These are phyloP conservation scores for Urtica urens DNA, from an alignment of 306 rosid genomes.

Conservation along the genomic window DNA sequence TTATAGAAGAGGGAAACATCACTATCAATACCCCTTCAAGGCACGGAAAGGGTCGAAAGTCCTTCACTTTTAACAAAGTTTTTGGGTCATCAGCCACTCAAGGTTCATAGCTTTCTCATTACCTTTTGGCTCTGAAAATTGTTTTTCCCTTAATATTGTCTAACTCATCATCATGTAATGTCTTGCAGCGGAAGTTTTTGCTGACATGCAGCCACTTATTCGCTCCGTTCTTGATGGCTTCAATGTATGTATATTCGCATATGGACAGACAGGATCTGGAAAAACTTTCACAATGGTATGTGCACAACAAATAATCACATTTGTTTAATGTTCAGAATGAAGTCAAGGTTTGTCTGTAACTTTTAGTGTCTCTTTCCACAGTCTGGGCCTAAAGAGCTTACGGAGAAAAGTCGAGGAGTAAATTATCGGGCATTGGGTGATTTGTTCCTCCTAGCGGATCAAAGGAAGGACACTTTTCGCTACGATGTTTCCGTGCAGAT, in stretches of 20 bases:
- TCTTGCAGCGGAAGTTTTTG: constrained; percentile 67
- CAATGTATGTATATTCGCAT: constrained; percentile 87
- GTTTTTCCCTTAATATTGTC: constrained; percentile 1
- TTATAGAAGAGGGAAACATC: constrained; percentile 74
- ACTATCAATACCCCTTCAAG: constrained; percentile 59
- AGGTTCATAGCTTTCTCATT: constrained; percentile 37
- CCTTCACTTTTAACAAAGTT: constrained; percentile 79
- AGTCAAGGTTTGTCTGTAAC: constrained; percentile 8
- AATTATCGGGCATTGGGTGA: constrained; percentile 90
- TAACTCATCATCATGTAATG: not conserved
- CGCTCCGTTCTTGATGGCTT: constrained; percentile 87
- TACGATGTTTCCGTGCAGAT: constrained; percentile 85
- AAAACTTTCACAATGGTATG: constrained; percentile 82
- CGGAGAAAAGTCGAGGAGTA: constrained; percentile 86
- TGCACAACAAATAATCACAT: not conserved
- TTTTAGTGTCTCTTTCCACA: constrained; percentile 15
- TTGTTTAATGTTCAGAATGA: not conserved
- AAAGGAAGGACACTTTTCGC: constrained; percentile 63
- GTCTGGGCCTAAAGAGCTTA: constrained; percentile 86
- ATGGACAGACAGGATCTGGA: constrained; percentile 92
- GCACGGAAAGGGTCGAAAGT: constrained; percentile 62
- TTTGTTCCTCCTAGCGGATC: constrained; percentile 67
- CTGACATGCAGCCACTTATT: constrained; percentile 82
- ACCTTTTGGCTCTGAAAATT: constrained; percentile 7
- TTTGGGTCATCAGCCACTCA: constrained; percentile 83